Base-by-base conservation (phyloP, 2,329 filamentous ascomycete species). In the Juglanconis sp. region DNA sequence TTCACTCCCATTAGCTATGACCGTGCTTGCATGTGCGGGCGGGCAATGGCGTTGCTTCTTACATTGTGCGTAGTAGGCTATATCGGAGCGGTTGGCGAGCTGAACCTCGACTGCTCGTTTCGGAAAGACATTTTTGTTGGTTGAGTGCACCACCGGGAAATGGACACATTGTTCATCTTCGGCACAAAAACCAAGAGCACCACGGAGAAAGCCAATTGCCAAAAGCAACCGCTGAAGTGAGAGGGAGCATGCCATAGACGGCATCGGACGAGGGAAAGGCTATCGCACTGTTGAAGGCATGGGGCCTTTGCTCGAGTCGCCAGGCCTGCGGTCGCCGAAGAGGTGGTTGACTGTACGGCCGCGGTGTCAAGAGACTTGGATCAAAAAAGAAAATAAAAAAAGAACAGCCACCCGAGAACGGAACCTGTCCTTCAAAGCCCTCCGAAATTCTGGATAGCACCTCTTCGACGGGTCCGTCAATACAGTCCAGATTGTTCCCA, bases 51-150 rank as follows among this genome's bases (percentile, higher is more conserved):
- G 2, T n/a, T 8, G 31, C 7, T 17, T 17, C 56, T 59, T 48
- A 59, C 56, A 53, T 34, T 62, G 60, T 11, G 61, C 55, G 65
- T 83, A 83, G 68, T 84, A 84, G 49, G 81, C 80, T 32, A 84
- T 75, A 65, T 84, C 81, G 4, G 79, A 78, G 17, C 80, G 75
- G 69, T 82, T 82, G 36, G 78, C 77, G 34, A 83, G 70, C 53
- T 74, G 69, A 3, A 81, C 69, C 52, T 79, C 75, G 46, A 80
- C 71, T 17, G 74, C 76, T 36, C 79, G 74, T 48, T 76, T 75
- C 49, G 71, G 68, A 57, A 81, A 77, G 53, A 73, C 67, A 30
- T 72, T 66, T 38, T 67, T 64, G 63, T 78, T 77, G 54, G 74
- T 77, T 32, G 76, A 78, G 63, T 79, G 77, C 47, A 79, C 68